Evolutionary conservation across 345 rosid species (phyloP).

Genomic region (Eucalyptus polybractea): DNA sequence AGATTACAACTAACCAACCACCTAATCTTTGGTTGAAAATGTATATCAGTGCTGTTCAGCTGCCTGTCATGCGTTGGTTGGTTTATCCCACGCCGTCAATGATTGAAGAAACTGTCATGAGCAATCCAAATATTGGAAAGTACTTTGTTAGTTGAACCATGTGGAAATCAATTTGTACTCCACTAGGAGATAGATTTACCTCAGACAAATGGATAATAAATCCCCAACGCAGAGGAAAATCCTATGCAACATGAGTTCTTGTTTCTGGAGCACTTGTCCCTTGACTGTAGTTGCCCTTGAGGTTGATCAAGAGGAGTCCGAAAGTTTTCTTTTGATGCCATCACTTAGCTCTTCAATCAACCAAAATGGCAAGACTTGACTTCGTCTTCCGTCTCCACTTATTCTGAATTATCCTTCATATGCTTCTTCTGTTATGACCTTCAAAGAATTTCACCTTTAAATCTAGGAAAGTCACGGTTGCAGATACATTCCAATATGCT

Average conservation of each 20-base stretch:
- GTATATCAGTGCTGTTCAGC: not conserved
- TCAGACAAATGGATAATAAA: not conserved
- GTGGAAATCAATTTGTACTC: not conserved
- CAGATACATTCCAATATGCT: not conserved
- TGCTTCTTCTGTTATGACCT: not conserved
- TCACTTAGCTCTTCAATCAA: not conserved
- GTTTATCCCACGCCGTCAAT: not conserved
- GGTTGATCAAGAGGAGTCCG: not conserved
- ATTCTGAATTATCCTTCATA: not conserved
- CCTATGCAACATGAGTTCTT: not conserved
- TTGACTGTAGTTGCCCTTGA: not conserved
- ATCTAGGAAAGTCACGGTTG: not conserved
- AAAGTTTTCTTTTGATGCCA: not conserved
- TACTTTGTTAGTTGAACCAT: not conserved
- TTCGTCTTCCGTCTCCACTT: not conserved
- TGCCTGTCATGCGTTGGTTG: not conserved
- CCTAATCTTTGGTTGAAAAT: not conserved
- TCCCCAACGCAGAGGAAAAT: not conserved
- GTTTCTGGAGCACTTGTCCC: not conserved
- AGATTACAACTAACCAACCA: not conserved
- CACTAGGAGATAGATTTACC: not conserved
- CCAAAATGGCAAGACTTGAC: not conserved
- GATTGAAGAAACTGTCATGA: not conserved
- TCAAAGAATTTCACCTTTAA: not conserved
- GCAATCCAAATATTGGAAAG: not conserved